Evolutionary conservation across 495 filamentous ascomycete genomes (phyloP).

Genomic region (Penicillium canariense): DNA sequence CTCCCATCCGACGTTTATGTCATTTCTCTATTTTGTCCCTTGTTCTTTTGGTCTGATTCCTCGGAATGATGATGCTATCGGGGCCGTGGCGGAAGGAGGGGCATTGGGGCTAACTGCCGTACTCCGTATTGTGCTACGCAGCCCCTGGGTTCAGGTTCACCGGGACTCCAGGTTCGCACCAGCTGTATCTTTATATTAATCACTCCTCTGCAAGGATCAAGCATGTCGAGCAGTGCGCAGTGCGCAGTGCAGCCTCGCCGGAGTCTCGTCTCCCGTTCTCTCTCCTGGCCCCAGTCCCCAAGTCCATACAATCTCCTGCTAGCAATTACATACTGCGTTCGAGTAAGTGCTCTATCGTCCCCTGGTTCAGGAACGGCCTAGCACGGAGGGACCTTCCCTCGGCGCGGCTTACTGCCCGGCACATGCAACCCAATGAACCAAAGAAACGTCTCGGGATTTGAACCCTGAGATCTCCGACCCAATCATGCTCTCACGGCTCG

Average conservation of each 20-base stretch:
- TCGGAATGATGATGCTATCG: not conserved
- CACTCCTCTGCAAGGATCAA: conserved; percentile 8
- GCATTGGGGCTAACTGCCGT: not conserved
- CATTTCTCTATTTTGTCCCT: not conserved
- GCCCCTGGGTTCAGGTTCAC: conserved; percentile 17
- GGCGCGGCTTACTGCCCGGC: not conserved
- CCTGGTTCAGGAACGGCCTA: not conserved
- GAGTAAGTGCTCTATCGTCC: not conserved
- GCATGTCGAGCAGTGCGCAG: too few species aligned
- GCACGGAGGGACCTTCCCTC: too few species aligned
- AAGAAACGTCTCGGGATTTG: conserved; percentile 10
- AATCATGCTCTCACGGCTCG: not conserved
- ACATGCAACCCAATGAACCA: conserved; percentile 7
- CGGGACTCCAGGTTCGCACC: conserved; percentile 7
- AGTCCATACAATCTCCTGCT: too few species aligned
- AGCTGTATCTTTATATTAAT: conserved; percentile 22
- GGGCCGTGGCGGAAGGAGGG: not conserved
- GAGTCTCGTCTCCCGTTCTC: not conserved
- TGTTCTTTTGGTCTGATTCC: not conserved
- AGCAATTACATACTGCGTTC: too few species aligned
- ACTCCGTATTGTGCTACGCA: not conserved
- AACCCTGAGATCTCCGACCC: not conserved
- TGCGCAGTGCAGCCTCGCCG: not conserved
- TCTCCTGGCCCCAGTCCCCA: too few species aligned
- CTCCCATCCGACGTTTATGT: conserved; percentile 1